phyloP scores from a whole-genome alignment of 2,329 filamentous ascomycete species.

The Colletotrichum sp. region DNA sequence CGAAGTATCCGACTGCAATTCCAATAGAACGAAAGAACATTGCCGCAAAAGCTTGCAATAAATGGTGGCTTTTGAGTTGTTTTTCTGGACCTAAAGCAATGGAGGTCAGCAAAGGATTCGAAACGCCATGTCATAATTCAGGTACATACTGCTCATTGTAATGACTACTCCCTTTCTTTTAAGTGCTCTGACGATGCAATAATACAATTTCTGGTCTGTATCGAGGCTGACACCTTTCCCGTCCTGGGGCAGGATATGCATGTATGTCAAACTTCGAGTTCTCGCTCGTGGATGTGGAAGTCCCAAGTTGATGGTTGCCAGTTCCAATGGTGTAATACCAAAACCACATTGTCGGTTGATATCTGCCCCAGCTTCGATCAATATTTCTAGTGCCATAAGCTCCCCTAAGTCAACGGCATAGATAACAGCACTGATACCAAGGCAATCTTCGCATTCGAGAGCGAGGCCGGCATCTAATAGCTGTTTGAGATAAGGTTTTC shows the following conservation, averaged over 20 bases:
- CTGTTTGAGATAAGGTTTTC: too few species aligned
- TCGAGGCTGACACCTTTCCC: background rate
- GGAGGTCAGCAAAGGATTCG: background rate
- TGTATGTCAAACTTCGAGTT: background rate
- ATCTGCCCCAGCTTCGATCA: too few species aligned
- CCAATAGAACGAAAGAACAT: background rate
- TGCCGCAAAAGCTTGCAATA: background rate
- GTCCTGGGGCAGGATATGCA: background rate
- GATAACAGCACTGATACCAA: too few species aligned
- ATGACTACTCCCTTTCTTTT: background rate
- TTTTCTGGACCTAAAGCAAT: accelerated
- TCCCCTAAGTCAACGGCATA: too few species aligned
- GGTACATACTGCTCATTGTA: background rate
- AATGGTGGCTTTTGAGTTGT: accelerated
- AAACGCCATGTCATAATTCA: accelerated
- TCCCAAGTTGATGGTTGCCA: too few species aligned
- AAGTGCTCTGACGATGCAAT: background rate
- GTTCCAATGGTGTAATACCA: too few species aligned
- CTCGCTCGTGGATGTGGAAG: too few species aligned
- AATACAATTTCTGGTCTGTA: background rate
- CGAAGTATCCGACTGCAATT: background rate
- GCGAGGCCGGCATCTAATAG: too few species aligned
- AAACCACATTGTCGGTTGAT: too few species aligned
- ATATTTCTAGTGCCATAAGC: too few species aligned
- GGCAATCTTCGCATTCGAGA: too few species aligned